Evolutionary conservation across 2,329 filamentous ascomycete species (phyloP).

Genomic region (Microdochium trichocladiopsis): DNA sequence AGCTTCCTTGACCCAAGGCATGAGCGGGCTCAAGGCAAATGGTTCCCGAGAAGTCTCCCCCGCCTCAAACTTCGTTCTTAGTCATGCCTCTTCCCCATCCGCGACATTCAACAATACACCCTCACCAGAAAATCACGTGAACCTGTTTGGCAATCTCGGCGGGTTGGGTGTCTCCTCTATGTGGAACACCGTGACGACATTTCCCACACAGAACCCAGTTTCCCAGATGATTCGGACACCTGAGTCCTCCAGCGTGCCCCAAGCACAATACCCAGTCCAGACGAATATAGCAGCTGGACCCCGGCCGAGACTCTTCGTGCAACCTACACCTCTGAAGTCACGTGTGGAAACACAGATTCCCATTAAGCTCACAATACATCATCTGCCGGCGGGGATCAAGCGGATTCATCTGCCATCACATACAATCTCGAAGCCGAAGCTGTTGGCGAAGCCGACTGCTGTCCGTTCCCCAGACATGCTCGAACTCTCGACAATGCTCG

Average conservation of each 20-base stretch:
- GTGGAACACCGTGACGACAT: background rate
- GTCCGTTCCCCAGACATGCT: slow-evolving; percentile 65
- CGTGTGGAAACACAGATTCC: slow-evolving; percentile 95
- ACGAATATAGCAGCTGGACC: background rate
- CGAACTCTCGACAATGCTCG: slow-evolving; percentile 73
- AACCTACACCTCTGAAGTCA: slow-evolving; percentile 71
- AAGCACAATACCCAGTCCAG: background rate
- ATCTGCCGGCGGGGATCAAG: slow-evolving; percentile 67
- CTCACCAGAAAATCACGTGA: slow-evolving; percentile 23
- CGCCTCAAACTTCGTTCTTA: slow-evolving; percentile 41
- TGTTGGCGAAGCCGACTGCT: slow-evolving; percentile 66
- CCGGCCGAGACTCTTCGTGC: slow-evolving; percentile 45
- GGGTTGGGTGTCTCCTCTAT: background rate
- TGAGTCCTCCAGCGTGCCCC: background rate
- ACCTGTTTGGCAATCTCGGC: background rate
- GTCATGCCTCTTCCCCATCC: slow-evolving; percentile 45
- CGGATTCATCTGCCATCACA: slow-evolving; percentile 82
- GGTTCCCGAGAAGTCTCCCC: slow-evolving; percentile 49
- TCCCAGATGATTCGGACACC: background rate
- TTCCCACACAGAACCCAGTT: background rate
- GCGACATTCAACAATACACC: slow-evolving; percentile 38
- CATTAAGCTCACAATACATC: slow-evolving; percentile 71
- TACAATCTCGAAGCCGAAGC: slow-evolving; percentile 90
- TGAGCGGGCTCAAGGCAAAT: slow-evolving; percentile 37
- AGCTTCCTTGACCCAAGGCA: slow-evolving; percentile 42